Evolutionary conservation across 352 stramenopile genomes (phyloP), one percentile per base, ranked within the genome.

Genomic region (Phytopythium ostracodes): DNA sequence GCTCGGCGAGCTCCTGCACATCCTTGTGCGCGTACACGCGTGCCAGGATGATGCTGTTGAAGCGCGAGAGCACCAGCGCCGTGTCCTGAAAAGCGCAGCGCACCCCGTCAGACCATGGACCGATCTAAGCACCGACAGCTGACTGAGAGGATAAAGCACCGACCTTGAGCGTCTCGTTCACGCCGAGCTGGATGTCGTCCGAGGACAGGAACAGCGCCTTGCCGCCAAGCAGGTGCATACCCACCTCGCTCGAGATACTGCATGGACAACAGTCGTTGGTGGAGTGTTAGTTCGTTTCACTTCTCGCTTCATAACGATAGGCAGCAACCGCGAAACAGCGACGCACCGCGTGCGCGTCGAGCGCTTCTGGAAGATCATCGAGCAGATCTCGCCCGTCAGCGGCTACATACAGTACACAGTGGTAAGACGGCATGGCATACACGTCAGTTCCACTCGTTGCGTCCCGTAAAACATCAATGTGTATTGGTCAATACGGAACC

Each of bases 181-280:
- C 95, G 59, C 97, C 97, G 25, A 99, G 75, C 75, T 99, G 97
- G 70, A 99, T 99, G 76, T 99, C 97, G 27, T 96, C 93, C 9
- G 94, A 96, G 11, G 94, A 98, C 12, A 99, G 87, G 75, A 99
- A 99, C 6, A 99, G 84, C 29, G 92, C 92, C 59, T 98, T 96
- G 31, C 97, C 97, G 52, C 97, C 97, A 15, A 99, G 81, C 57
- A 98, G 62, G 54, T 91, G 84, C 92, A 99, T 99, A 27, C 97
- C 97, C 24, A 98, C 98, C 81, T 99, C 96, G 15, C 88, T 97
- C 55, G 86, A 96, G 36, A 98, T 95, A 25, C 72, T 80, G 42
- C 55, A 29, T 43, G 1, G 12, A 59, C 17, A 54, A 14, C 38
- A 46, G 55, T 1, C 57, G 10, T 38, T 10, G 6, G 7, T 15